Base-by-base conservation (phyloP, 2,329 filamentous ascomycete species). In the Diaporthe capsici region DNA sequence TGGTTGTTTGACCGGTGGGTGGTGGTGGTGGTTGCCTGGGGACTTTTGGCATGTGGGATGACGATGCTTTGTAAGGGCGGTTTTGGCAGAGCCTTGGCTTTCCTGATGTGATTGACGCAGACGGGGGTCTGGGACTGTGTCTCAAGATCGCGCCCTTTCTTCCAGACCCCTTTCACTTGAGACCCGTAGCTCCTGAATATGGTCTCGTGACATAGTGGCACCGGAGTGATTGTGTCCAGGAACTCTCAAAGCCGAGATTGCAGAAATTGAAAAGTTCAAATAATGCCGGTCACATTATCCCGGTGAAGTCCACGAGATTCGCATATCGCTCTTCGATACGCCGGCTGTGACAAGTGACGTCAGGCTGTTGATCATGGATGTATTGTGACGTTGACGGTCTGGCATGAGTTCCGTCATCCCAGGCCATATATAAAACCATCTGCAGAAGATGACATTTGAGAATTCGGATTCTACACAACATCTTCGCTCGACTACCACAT, bases 301-400 rank as follows among this genome's bases (percentile, higher is more conserved):
- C 4, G 7, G 13, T 51, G 8, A 34, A 31, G 2, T 1, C 37
- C 4, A 17, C 20, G 13, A 10, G 4, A 31, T 25, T 42, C 20
- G 10, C 28, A 20, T 20, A 53, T 39, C 31, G 31, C 31, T 20
- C 34, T 10, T 15, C 13, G 13, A 51, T 17, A 7, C 31, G 3
- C 17, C 4, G 31, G 7, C 1, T 1, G 28, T 37, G 7, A 17
- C 6, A 20, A 10, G 63, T 68, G 63, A 68, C 44, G 63, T 68
- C 63, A 68, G 31, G 44, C 25, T 68, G 61, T 51, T 67, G 61
- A 67, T 49, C 61, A 67, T 67, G 10, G 42, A 49, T 67, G 61
- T 67, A 37, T 13, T 34, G 63, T 68, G 63, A 68, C 63, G 63
- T 51, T 68, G 6, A 67, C 61, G 4, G 42, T 25, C 61, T 51